phyloP scores from a whole-genome alignment of 179 eudicot species.

The Beta lomatogona region DNA sequence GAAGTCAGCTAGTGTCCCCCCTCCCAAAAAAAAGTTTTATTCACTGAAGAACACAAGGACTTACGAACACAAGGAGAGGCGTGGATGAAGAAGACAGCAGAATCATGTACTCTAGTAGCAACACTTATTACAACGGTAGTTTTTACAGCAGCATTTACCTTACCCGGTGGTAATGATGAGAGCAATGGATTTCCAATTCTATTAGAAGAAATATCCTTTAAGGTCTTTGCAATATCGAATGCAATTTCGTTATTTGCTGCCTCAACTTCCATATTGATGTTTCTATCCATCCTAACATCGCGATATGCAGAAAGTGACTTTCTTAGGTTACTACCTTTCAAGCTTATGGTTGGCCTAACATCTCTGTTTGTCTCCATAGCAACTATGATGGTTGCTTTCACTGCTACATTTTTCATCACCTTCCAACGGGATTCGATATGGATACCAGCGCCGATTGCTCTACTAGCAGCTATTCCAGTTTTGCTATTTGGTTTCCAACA shows the following conservation, averaged over 20 bases:
- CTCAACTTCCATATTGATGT: slow-evolving; percentile 30
- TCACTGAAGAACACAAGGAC: background rate
- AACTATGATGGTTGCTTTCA: slow-evolving; percentile 31
- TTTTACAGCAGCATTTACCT: slow-evolving; percentile 37
- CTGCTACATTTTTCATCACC: slow-evolving; percentile 29
- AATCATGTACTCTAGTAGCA: slow-evolving; percentile 30
- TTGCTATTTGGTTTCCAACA: slow-evolving; percentile 23
- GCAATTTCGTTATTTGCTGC: slow-evolving; percentile 24
- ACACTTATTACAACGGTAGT: slow-evolving; percentile 36
- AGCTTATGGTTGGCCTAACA: slow-evolving; percentile 32
- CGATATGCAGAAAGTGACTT: slow-evolving; percentile 46
- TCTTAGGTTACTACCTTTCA: slow-evolving; percentile 34
- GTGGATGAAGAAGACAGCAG: slow-evolving; percentile 22
- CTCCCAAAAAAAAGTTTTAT: background rate
- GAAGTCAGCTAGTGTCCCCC: no score
- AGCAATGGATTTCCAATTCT: slow-evolving; percentile 23
- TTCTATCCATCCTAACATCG: slow-evolving; percentile 42
- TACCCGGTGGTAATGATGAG: slow-evolving; percentile 41
- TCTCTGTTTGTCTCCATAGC: slow-evolving; percentile 39
- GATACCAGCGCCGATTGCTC: slow-evolving; percentile 24
- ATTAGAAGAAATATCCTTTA: slow-evolving; percentile 15
- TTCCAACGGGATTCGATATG: slow-evolving; percentile 15
- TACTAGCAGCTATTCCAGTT: slow-evolving; percentile 28
- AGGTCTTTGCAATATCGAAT: slow-evolving; percentile 30
- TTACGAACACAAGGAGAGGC: background rate